These are phyloP conservation scores for Nakaseomyces glabratus DNA, from an alignment of 1,139 yeast species.

Conservation along the genomic window DNA sequence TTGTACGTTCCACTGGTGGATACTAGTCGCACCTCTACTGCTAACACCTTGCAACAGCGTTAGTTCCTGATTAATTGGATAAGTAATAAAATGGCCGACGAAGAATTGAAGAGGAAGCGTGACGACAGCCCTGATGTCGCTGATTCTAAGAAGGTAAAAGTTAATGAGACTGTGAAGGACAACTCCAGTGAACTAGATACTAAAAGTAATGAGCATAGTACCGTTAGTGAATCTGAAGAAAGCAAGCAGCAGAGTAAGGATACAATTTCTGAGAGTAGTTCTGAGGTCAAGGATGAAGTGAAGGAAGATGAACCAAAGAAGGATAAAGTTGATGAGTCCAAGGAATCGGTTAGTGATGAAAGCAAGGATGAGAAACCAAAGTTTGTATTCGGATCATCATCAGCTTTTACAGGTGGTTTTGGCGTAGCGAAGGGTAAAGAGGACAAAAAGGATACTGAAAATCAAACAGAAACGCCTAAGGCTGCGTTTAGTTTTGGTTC, in stretches of 20 bases:
- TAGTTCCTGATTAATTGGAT: too few species aligned
- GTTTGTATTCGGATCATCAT: conserved; percentile 46
- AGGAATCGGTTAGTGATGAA: conserved; percentile 7
- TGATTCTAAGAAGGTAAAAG: conserved; percentile 6
- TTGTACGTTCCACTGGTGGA: too few species aligned
- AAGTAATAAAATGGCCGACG: too few species aligned
- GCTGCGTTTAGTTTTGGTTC: conserved; percentile 25
- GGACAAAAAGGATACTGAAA: conserved; percentile 33
- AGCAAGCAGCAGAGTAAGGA: conserved; percentile 7
- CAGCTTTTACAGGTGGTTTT: conserved; percentile 53
- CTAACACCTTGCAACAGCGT: too few species aligned
- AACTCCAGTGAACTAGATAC: neutral
- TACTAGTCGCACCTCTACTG: too few species aligned
- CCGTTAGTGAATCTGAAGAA: conserved; percentile 2
- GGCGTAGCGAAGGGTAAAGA: conserved; percentile 50
- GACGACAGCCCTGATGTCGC: conserved; percentile 11
- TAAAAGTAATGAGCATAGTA: neutral
- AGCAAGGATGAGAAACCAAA: conserved; percentile 27
- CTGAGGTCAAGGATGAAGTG: conserved; percentile 3
- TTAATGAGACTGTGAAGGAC: neutral
- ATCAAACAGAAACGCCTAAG: conserved; percentile 7
- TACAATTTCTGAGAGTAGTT: conserved; percentile 9
- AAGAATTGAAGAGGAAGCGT: conserved; percentile 11
- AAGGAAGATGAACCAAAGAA: conserved; percentile 8
- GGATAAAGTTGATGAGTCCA: conserved; percentile 8